These are phyloP conservation scores for Nakazawaea pomicola DNA, from an alignment of 805 yeast genomes.

Conservation along the genomic window DNA sequence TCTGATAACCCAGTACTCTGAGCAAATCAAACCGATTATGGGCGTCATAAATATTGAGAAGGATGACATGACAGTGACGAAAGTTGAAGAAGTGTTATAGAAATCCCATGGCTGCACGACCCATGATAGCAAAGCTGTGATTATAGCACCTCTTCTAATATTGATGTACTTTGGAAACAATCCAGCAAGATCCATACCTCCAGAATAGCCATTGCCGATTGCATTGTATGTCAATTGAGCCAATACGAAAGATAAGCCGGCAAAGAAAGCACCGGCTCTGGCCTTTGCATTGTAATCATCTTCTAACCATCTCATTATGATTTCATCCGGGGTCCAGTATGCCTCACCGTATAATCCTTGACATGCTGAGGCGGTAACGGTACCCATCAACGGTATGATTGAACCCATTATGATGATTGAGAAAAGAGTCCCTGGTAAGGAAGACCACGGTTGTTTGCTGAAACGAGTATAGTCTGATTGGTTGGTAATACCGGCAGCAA, in stretches of 20 bases:
- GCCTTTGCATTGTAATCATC: slow-evolving; percentile 30
- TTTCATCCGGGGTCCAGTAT: slow-evolving; percentile 43
- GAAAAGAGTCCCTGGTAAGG: slow-evolving; percentile 19
- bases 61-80: slow-evolving; percentile 31
- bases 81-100: slow-evolving; percentile 28
- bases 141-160: slow-evolving; percentile 40
- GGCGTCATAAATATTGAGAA: slow-evolving; percentile 37
- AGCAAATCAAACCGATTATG: slow-evolving; percentile 31
- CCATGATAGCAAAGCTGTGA: slow-evolving; percentile 30
- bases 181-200: slow-evolving; percentile 49
- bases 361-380: slow-evolving; percentile 40
- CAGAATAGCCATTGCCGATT: slow-evolving; percentile 35
- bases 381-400: slow-evolving; percentile 41
- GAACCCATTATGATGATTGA: slow-evolving; percentile 34
- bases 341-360: slow-evolving; percentile 31
- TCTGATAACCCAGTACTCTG: slow-evolving; percentile 36
- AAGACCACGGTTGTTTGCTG: slow-evolving; percentile 21
- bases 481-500: slow-evolving; percentile 35
- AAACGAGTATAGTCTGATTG: slow-evolving; percentile 33
- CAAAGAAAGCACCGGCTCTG: slow-evolving; percentile 45
- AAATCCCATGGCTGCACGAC: slow-evolving; percentile 37
- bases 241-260: slow-evolving; percentile 31
- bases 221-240: slow-evolving; percentile 36
- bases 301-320: slow-evolving; percentile 34
- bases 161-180: slow-evolving; percentile 39